Base-by-base conservation (phyloP, 495 filamentous ascomycete species). In the Daldinia concentrica region DNA sequence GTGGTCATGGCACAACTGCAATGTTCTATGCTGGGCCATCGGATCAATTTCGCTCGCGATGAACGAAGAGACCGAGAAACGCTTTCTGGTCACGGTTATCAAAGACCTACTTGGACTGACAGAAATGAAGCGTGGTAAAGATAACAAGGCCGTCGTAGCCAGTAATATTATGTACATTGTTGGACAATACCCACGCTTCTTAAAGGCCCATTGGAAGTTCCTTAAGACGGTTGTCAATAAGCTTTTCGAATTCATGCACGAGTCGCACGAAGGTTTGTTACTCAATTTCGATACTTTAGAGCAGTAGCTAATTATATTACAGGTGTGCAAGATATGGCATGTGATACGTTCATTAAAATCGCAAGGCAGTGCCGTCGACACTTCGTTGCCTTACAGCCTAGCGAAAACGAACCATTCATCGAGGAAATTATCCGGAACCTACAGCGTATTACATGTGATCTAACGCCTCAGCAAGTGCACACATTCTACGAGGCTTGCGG, bases 111-210 rank as follows among this genome's bases (percentile, higher is more conserved):
- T 99, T n/a, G 95, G 96, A 0, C 85, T 99, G 57, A 99, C 95
- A 0, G 95, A 99, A 81, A 97, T 97, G 93, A 98, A 99, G 82
- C 91, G 96, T 55, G 95, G 95, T 45, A 99, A 99, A 76, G 95
- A 99, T 81, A 99, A 99, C 85, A 99, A 99, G 79, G 95, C 95
- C 22, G 96, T 99, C 2, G 95, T 99, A 57, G 95, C 95, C 71
- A 97, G 94, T 82, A 99, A 99, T 81, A 99, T 99, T 80, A 99
- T 99, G 95, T 99, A 99, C 77, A 99, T 99, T 79, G 95, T 99
- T 63, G 95, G 95, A 36, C 95, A 99, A 78, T 99, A 99, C 77
- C 95, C 95, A 15, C 92, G 95, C 29, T 99, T 99, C 82, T 82
- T 99, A 73, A 99, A 99, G 80, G 95, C 95, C 0, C 95, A 99